Evolutionary conservation across 1,139 yeast species (phyloP), one percentile per base, ranked within the genome.

Genomic region (Magnusiomyces fungicola): DNA sequence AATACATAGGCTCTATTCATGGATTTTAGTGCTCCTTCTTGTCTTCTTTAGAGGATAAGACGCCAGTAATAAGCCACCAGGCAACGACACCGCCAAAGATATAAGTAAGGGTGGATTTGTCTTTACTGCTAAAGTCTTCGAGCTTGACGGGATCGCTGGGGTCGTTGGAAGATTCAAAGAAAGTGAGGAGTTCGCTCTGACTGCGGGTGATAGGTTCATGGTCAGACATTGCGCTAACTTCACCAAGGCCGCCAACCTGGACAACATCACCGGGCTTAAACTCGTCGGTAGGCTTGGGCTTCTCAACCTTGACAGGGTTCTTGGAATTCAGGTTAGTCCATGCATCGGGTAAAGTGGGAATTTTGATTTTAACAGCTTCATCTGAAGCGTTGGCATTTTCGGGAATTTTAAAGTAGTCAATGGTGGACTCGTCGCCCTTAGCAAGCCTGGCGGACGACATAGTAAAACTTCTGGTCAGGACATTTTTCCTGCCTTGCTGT

Each of bases 401-500:
- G 18, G 76, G 75, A 40, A 73, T 56, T 52, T 64, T 63, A 62
- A 63, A 71, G 48, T 55, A 69, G 56, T 72, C 76, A 49, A 73
- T 70, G 25, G 67, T 62, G 10, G 73, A 69, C 21, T 55, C 56
- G 53, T 71, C 76, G 25, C 69, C 72, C 56, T 69, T 70, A 45
- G 73, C 73, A 38, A 21, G 10, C 14, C 9, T 5, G 7, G 22
- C 29, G 14, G 18, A 3, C 3, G 41, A n/a, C 3, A 12, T 18
- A 38, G 22, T 10, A n/a, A 38, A n/a, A 29, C 21, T 19, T 34
- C 38, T 34, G 6, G 21, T 14, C 16, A 34, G 7, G 38, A 16
- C 7, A 9, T 9, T 7, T 5, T 4, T n/a, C 6, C 23, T 5
- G 9, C 16, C 19, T 5, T 21, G 23, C 14, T 34, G 38, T 18